Evolutionary conservation across 345 rosid genomes (phyloP), one percentile per base, ranked within the genome.

Genomic region (Camelina sativa): DNA sequence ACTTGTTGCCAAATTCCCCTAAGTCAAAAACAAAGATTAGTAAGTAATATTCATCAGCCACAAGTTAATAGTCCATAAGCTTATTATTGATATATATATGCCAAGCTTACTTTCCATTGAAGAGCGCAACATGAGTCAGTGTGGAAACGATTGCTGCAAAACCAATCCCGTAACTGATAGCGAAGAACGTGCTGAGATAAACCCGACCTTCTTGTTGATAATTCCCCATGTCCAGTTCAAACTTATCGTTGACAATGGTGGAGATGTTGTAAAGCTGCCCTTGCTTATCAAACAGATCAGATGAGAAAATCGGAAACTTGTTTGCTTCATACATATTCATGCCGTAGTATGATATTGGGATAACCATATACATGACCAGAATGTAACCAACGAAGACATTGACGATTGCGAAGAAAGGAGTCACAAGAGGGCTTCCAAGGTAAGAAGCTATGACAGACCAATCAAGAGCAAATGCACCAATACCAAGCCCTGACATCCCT

Each of bases 371-470:
- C 67, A 85, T 47, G 0, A 76, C 5, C 4, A 74, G 15, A 59
- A 74, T 3, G 57, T 84, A 85, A 16, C 91, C 91, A 8, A 38
- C 82, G 2, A 74, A 1, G 38, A 87, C 81, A 67, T 87, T 87
- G 48, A 70, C 84, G 15, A 80, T 73, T 3, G 85, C 85, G 8
- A 87, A 87, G 57, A 85, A 81, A 1, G 91, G 89, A 56, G 86
- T 79, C 75, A 85, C 85, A 2, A 85, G 85, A 13, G 89, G 91
- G 67, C 89, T 87, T 80, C 85, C 84, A 32, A 84, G 80, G 77
- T 63, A 87, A 2, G 86, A 81, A 62, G 89, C 82, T 22, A 85
- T 76, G 47, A 78, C 85, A 22, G 89, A 82, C 88, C 89, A 85
- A 75, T 85, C 86, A 48, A 85, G 58, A 1, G 83, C 85, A 40